These are phyloP conservation scores for Solanum habrochaites DNA, from an alignment of 257 asterid species.

Conservation along the genomic window DNA sequence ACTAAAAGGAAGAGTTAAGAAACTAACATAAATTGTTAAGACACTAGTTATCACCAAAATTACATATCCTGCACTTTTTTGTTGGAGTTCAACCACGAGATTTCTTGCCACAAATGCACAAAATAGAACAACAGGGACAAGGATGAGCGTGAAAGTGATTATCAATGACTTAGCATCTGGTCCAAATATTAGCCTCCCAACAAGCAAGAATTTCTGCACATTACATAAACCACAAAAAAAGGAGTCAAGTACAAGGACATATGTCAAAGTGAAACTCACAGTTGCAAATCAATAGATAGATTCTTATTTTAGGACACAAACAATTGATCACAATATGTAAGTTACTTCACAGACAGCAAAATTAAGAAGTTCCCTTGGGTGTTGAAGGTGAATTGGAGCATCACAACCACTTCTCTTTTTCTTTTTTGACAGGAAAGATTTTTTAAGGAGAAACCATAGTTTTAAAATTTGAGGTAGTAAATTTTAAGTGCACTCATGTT, in stretches of 20 bases:
- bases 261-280: background rate
- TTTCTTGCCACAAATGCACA: conserved; percentile 42
- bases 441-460: background rate
- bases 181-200: conserved; percentile 68
- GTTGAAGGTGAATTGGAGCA: background rate
- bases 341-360: background rate
- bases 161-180: conserved; percentile 63
- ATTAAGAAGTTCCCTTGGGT: background rate
- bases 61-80: conserved; percentile 24
- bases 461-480: background rate
- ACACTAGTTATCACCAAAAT: conserved; percentile 24
- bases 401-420: background rate
- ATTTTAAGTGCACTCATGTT: background rate
- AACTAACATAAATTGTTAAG: conserved; percentile 45
- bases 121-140: conserved; percentile 47
- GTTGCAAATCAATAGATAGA: background rate
- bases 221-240: background rate
- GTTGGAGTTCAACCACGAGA: conserved; percentile 25
- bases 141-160: conserved; percentile 42
- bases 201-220: conserved; percentile 55
- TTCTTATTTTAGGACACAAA: background rate
- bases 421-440: background rate
- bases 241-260: background rate
- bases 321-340: background rate
- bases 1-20: background rate